These are phyloP conservation scores for Heteromeles arbutifolia DNA, from an alignment of 306 rosid genomes.

Conservation along the genomic window DNA sequence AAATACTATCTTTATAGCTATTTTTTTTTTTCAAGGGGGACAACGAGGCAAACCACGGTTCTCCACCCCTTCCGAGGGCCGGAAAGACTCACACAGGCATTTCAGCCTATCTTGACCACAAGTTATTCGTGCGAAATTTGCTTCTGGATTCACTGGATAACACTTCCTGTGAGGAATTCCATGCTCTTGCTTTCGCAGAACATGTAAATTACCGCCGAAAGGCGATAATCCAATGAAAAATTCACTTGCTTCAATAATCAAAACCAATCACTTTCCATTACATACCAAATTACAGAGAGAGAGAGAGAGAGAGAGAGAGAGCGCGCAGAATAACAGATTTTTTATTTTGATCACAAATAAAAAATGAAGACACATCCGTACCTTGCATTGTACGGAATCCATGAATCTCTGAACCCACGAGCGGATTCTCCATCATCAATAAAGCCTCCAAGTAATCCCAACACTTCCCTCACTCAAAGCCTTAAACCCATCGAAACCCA, in stretches of 20 bases:
- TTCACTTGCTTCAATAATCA: background rate
- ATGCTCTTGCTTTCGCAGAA: background rate
- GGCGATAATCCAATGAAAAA: background rate
- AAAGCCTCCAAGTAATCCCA: constrained; percentile 29
- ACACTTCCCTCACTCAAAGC: constrained; percentile 12
- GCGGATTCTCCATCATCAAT: constrained; percentile 31
- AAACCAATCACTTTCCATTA: background rate
- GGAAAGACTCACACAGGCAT: too few relatives aligned
- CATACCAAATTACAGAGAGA: background rate
- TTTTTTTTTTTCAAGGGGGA: too few relatives aligned
- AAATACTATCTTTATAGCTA: background rate
- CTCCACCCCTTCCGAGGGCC: too few relatives aligned
- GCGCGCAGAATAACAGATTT: background rate
- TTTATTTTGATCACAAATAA: background rate
- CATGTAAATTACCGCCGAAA: background rate
- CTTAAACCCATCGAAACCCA: constrained; percentile 8
- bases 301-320: background rate
- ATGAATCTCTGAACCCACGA: constrained; percentile 75
- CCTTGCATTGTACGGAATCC: constrained; percentile 92
- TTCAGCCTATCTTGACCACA: too few relatives aligned
- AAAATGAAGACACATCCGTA: background rate
- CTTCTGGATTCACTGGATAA: background rate
- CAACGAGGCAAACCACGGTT: too few relatives aligned
- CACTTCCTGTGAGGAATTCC: background rate
- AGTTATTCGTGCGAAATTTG: background rate